phyloP scores from a whole-genome alignment of 164 flowering plant species.

The Houttuynia cordata region DNA sequence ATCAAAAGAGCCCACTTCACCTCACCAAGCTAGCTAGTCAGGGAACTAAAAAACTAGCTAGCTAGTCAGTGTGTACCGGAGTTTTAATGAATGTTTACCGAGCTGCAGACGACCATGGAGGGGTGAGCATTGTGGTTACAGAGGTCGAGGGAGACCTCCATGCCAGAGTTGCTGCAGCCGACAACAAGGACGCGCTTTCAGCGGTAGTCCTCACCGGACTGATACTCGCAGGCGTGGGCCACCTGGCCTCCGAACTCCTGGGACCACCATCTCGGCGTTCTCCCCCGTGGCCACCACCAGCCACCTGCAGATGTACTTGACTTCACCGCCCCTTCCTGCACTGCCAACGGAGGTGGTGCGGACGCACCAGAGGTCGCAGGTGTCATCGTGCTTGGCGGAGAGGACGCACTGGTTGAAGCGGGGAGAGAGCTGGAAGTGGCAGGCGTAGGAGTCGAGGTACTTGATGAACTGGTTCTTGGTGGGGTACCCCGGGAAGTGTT shows the following conservation, averaged over 20 bases:
- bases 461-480: constrained; percentile 54
- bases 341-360: constrained; percentile 17
- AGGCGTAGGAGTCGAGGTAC: constrained; percentile 65
- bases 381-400: constrained; percentile 57
- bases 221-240: constrained; percentile 48
- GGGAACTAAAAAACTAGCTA: background rate
- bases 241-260: constrained; percentile 47
- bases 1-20: background rate
- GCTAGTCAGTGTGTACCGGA: too few relatives aligned
- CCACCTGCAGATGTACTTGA: constrained; percentile 63
- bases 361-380: constrained; percentile 68
- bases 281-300: constrained; percentile 85
- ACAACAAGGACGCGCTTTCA: constrained; percentile 59
- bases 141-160: constrained; percentile 73
- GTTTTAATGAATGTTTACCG: too few relatives aligned
- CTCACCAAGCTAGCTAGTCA: background rate
- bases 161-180: constrained; percentile 84
- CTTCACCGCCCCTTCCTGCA: too few relatives aligned
- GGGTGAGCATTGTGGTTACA: constrained; percentile 60
- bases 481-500: constrained; percentile 68
- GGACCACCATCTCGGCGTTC: constrained; percentile 59
- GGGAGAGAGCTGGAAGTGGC: constrained; percentile 46
- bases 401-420: constrained; percentile 59
- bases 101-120: constrained; percentile 53
- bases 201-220: constrained; percentile 36